phyloP scores from a whole-genome alignment of 129 eudicot genomes.

The Tagetes erecta region DNA sequence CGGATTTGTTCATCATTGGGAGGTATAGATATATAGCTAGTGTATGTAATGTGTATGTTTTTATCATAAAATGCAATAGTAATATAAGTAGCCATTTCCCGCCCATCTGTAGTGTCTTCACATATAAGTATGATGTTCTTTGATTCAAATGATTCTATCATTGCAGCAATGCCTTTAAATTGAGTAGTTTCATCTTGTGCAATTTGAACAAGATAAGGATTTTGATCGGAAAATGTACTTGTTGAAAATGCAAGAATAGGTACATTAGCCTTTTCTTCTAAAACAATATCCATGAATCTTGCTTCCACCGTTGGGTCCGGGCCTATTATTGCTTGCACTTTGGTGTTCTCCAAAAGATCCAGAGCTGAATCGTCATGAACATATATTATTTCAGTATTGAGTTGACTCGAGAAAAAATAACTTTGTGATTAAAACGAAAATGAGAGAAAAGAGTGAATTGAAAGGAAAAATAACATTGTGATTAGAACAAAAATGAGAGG shows the following conservation, averaged over 20 bases:
- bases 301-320: slow-evolving; percentile 33
- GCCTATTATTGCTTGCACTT: slow-evolving; percentile 43
- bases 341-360: slow-evolving; percentile 38
- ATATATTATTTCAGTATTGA: no score
- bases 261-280: slow-evolving; percentile 31
- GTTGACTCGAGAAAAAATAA: no score
- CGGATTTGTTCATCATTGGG: slow-evolving; percentile 26
- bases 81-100: slow-evolving; percentile 26
- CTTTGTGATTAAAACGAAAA: no score
- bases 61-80: slow-evolving; percentile 25
- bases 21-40: slow-evolving; percentile 30
- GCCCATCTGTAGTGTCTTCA: slow-evolving; percentile 38
- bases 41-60: slow-evolving; percentile 18
- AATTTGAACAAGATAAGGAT: slow-evolving; percentile 37
- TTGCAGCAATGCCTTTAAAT: slow-evolving; percentile 35
- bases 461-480: no score
- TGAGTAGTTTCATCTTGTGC: slow-evolving; percentile 38
- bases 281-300: slow-evolving; percentile 15
- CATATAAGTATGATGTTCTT: slow-evolving; percentile 28
- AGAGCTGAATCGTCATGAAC: slow-evolving; percentile 27
- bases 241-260: slow-evolving; percentile 41
- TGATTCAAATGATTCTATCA: slow-evolving; percentile 30
- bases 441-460: no score
- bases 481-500: no score
- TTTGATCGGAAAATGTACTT: slow-evolving; percentile 9